phyloP scores from a whole-genome alignment of 176 grass and related monocot genomes.

The barley (Hordeum vulgare) region MorexV3_pseudomolecules_assembly NC_058521.1:514083008-514083507 shows the following conservation, averaged over 20 bases:
- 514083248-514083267: slow-evolving; percentile 64
- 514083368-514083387: slow-evolving; percentile 37
- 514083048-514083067: slow-evolving; percentile 63
- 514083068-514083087: slow-evolving; percentile 71
- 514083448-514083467: not conserved
- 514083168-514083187: not conserved
- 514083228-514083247: slow-evolving; percentile 36
- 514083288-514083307: slow-evolving; percentile 55
- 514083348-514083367: slow-evolving; percentile 31
- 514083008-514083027: slow-evolving; percentile 69
- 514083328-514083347: slow-evolving; percentile 44
- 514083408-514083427: slow-evolving; percentile 56
- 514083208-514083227: slow-evolving; percentile 42
- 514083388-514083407: slow-evolving; percentile 47
- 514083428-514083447: not conserved
- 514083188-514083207: slow-evolving; percentile 34
- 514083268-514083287: slow-evolving; percentile 48
- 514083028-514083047: slow-evolving; percentile 51
- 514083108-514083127: no score
- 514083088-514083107: slow-evolving; percentile 23
- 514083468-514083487: not conserved
- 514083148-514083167: no score
- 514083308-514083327: slow-evolving; percentile 48
- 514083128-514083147: no score
- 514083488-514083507: not conserved